A percentile compares a stretch with the other conserved stretches of the same genome.
Conservation (phyloP, 192 early-diverging fungal genomes). For the Phlyctochytrium bullatum region DNA sequence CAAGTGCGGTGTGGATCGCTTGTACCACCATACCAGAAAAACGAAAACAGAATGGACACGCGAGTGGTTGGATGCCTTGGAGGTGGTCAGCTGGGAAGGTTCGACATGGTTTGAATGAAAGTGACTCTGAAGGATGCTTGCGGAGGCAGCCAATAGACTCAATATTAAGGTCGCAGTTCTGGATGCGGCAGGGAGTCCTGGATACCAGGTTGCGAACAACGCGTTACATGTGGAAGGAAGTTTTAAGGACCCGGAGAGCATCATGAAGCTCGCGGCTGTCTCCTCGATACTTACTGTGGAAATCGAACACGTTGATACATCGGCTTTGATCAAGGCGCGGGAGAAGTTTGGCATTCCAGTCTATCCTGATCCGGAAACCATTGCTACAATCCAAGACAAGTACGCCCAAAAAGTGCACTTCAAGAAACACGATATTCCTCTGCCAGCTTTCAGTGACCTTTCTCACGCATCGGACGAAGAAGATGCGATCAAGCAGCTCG, state of each 20-base stretch:
- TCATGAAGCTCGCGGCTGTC: slow-evolving; percentile 69
- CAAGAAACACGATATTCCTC: slow-evolving; percentile 59
- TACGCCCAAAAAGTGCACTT: slow-evolving; percentile 85
- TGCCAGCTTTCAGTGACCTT: slow-evolving; percentile 67
- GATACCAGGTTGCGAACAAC: slow-evolving; percentile 80
- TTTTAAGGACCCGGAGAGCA: slow-evolving; percentile 79
- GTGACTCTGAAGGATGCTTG: slow-evolving; percentile 67
- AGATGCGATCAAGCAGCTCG: slow-evolving; percentile 33
- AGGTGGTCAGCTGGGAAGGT: slow-evolving; percentile 95
- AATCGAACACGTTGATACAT: slow-evolving; percentile 93
- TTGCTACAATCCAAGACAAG: slow-evolving; percentile 96
- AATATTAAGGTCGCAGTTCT: slow-evolving; percentile 82
- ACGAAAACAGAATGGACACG: slow-evolving; percentile 23
- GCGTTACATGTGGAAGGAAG: slow-evolving; percentile 73
- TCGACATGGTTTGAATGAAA: neutral
- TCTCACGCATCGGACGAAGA: slow-evolving; percentile 44
- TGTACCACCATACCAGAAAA: too few species aligned
- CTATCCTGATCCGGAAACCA: slow-evolving; percentile 78
- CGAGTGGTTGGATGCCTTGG: slow-evolving; percentile 54
- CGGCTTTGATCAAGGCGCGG: slow-evolving; percentile 53
- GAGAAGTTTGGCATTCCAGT: slow-evolving; percentile 48
- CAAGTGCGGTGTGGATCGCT: too few species aligned
- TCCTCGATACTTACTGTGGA: slow-evolving; percentile 92
- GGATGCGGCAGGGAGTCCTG: slow-evolving; percentile 72
- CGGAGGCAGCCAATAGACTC: slow-evolving; percentile 91